These are phyloP conservation scores for Lipomyces spencermartinsiae DNA, from an alignment of 805 yeast species.

Conservation along the genomic window DNA sequence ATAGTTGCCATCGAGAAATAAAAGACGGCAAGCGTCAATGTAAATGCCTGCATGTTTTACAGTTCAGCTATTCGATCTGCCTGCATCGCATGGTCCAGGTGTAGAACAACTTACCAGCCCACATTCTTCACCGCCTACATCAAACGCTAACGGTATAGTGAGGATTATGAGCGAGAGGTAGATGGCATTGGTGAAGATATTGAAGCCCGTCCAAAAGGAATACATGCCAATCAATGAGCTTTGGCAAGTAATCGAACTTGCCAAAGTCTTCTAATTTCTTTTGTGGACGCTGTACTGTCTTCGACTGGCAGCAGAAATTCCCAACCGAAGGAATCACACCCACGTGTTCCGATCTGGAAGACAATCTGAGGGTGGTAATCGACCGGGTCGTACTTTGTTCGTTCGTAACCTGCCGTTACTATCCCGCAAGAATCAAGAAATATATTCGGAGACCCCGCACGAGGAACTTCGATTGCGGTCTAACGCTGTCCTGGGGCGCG, in stretches of 20 bases:
- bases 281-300: background rate
- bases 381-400: background rate
- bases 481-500: background rate
- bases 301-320: background rate
- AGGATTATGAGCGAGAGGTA: conserved; percentile 73
- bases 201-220: conserved; percentile 32
- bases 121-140: conserved; percentile 88
- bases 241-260: conserved; percentile 2
- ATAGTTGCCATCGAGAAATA: conserved; percentile 78
- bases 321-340: background rate
- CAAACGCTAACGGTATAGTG: conserved; percentile 91
- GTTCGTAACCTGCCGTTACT: background rate
- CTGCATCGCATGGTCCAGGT: background rate
- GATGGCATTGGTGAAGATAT: conserved; percentile 44
- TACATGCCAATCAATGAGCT: conserved; percentile 8
- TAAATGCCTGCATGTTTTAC: conserved; percentile 55
- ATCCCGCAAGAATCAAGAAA: background rate
- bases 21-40: conserved; percentile 70
- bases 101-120: conserved; percentile 57
- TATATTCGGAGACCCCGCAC: background rate
- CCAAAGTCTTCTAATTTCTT: background rate
- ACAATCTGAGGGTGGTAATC: background rate
- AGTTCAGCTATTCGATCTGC: background rate
- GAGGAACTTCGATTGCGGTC: background rate
- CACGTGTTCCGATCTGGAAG: background rate